A percentile compares a stretch with the other conserved stretches of the same genome.
phyloP scores from a whole-genome alignment of 768 basidiomycete genomes.

The Coprinopsis marcescibilis region DNA sequence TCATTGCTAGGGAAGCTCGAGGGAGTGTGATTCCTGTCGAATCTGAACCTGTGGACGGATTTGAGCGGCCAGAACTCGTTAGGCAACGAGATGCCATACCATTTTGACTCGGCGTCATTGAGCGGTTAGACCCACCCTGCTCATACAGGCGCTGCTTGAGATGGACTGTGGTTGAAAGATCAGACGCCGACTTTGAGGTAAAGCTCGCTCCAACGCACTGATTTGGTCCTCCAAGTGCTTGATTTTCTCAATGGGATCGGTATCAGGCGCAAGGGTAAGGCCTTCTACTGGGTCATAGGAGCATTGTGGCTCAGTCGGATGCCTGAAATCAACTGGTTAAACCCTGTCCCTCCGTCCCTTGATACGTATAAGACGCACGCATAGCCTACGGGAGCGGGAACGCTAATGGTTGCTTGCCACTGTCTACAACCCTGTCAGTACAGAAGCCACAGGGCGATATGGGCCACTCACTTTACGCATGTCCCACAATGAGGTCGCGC shows the following conservation, averaged over 20 bases:
- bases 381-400: slow-evolving; percentile 82
- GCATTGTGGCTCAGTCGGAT: slow-evolving; percentile 82
- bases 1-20: slow-evolving; percentile 38
- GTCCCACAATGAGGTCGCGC: slow-evolving; percentile 81
- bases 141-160: slow-evolving; percentile 58
- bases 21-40: slow-evolving; percentile 35
- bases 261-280: slow-evolving; percentile 66
- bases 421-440: slow-evolving; percentile 39
- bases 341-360: slow-evolving; percentile 1
- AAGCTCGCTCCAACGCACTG: slow-evolving; percentile 31
- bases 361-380: slow-evolving; percentile 38
- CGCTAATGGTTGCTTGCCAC: slow-evolving; percentile 77
- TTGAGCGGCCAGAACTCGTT: too few relatives aligned
- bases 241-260: slow-evolving; percentile 76
- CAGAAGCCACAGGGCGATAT: background rate
- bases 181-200: background rate
- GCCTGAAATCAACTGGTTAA: slow-evolving; percentile 36
- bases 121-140: slow-evolving; percentile 27
- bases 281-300: slow-evolving; percentile 86
- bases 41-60: slow-evolving; percentile 21
- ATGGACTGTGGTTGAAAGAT: slow-evolving; percentile 30
- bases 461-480: slow-evolving; percentile 68
- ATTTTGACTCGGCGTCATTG: slow-evolving; percentile 31
- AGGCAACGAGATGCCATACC: slow-evolving; percentile 14
- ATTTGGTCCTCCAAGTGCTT: slow-evolving; percentile 73